Base-by-base conservation (phyloP, 148 eudicot species). In the Cornus suecica region DNA sequence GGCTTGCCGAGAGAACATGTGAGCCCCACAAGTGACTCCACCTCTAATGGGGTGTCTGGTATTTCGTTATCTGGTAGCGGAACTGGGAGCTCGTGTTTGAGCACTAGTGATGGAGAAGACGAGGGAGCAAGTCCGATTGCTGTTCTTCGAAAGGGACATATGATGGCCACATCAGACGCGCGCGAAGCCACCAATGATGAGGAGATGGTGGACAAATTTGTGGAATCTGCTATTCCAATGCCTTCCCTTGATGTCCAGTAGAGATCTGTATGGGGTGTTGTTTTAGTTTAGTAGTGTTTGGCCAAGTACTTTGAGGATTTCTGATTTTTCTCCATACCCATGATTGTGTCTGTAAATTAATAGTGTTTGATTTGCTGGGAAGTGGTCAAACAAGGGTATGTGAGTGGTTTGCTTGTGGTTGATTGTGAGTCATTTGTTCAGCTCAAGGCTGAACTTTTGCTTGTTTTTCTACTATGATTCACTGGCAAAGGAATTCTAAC, bases 161-260 rank as follows among this genome's bases (percentile, higher is more conserved):
- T 26, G 31, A 74, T 68, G 45, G 8, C 29, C 16, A 26, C 69
- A 34, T 74, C 83, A n/a, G 78, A 77, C 63, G 65, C 76, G 51
- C 71, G 75, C 2, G 84, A 79, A 64, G 68, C 62, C 26, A 78
- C 58, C 23, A 78, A 65, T 52, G 87, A 85, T 58, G 51, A 75
- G 71, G 83, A 78, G 69, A 88, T 85, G 79, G 66, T 42, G 75
- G 87, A 85, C 58, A 78, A 84, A 26, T 10, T 77, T 5, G 78
- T 42, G 34, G 82, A 81, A 70, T 34, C 63, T 45, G 70, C 74
- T n/a, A 68, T 88, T n/a, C 76, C 86, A 28, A 37, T 73, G 74
- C 80, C 82, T 29, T 73, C 31, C 30, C 61, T 73, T 37, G 77
- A 29, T 45, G 73, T 74, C 30, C 32, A 61, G 32, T 68, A 23